Conservation (phyloP, 192 early-diverging fungal species). For the Coemansia asiatica region DNA sequence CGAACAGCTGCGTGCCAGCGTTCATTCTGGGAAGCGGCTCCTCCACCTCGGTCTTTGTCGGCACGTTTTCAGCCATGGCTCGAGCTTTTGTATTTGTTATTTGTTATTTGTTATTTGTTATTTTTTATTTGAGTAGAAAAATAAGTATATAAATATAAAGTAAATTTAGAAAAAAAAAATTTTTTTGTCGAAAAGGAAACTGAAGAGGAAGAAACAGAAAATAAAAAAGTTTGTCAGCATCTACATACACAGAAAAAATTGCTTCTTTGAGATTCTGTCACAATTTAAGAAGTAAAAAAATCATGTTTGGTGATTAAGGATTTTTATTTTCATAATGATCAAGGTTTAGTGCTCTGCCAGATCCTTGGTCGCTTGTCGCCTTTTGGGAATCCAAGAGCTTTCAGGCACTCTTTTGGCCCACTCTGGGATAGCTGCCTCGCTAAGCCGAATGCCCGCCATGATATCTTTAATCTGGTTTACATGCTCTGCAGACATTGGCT, state of each 20-base stretch:
- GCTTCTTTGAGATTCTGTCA: not conserved
- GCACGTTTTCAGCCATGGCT: conserved; percentile 2
- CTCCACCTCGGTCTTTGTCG: conserved; percentile 8
- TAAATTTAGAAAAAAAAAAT: conserved; percentile 5
- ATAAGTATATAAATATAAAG: conserved; percentile 6
- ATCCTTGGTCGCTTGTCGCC: not conserved
- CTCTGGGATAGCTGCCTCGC: conserved; percentile 34
- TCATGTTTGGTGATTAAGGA: not conserved
- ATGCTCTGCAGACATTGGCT: conserved; percentile 38
- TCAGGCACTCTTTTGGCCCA: conserved; percentile 48
- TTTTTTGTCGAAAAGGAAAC: not conserved
- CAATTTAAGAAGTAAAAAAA: not conserved
- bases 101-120: too few species aligned
- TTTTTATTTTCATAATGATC: conserved; percentile 1
- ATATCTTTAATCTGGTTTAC: conserved; percentile 36
- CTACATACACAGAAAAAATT: not conserved
- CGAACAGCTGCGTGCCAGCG: conserved; percentile 61
- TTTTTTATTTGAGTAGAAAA: conserved; percentile 9
- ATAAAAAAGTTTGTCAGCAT: not conserved
- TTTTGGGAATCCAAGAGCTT: conserved; percentile 41
- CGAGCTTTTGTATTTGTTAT: conserved; percentile 1
- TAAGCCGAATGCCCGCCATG: conserved; percentile 46
- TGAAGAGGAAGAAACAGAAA: too few species aligned
- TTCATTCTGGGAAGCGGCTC: conserved; percentile 33
- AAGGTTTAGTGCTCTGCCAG: not conserved